Evolutionary conservation across 2,329 filamentous ascomycete genomes (phyloP).

Genomic region (Magnaporthiopsis poae): DNA sequence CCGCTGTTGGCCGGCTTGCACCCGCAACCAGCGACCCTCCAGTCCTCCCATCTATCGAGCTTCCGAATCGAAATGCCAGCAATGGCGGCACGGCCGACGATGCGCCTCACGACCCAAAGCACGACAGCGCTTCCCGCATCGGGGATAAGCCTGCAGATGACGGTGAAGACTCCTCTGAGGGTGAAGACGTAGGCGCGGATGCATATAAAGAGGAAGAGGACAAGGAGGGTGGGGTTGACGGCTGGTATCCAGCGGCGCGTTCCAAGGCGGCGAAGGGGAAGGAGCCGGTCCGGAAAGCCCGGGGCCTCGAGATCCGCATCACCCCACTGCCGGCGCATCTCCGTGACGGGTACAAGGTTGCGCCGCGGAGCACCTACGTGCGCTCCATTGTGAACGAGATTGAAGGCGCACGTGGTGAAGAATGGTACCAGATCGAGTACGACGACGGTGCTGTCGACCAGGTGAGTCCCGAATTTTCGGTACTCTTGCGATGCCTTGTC

Average conservation of each 20-base stretch:
- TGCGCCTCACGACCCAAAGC: background rate
- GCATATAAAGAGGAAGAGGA: background rate
- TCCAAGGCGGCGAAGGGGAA: background rate
- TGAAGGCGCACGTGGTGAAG: slow-evolving; percentile 4
- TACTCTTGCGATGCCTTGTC: background rate
- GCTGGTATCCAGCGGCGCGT: background rate
- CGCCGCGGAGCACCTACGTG: slow-evolving; percentile 14
- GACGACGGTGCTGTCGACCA: slow-evolving; percentile 13
- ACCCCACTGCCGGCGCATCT: slow-evolving; percentile 7
- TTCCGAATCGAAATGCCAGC: background rate
- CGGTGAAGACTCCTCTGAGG: background rate
- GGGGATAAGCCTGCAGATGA: background rate
- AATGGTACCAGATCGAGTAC: slow-evolving; percentile 13
- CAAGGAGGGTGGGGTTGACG: background rate
- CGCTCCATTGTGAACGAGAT: slow-evolving; percentile 7
- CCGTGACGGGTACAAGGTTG: slow-evolving; percentile 9
- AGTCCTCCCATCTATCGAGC: background rate
- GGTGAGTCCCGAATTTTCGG: slow-evolving; percentile 10
- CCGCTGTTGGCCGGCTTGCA: background rate
- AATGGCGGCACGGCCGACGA: background rate
- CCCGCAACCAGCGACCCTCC: background rate
- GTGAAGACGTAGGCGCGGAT: background rate
- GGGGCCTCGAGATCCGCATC: slow-evolving; percentile 12
- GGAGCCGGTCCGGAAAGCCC: background rate
- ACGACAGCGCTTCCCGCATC: background rate